Evolutionary conservation across 2,329 filamentous ascomycete species (phyloP).

Genomic region (Penicillium brevicompactum): DNA sequence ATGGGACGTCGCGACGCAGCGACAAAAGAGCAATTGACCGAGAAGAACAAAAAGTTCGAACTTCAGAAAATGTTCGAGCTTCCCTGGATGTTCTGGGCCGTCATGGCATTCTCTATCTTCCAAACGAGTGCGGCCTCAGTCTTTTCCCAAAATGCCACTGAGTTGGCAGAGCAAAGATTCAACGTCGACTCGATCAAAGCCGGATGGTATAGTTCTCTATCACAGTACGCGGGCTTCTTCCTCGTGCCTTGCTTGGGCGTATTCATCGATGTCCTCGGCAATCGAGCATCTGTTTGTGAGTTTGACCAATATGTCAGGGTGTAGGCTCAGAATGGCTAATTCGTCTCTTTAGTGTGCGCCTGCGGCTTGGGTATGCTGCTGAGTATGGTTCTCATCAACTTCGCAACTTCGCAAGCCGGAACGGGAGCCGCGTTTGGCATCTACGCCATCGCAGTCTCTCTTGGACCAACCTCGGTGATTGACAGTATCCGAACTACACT

Average conservation of each 20-base stretch:
- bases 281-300: conserved; percentile 51
- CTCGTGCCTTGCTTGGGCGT: conserved; percentile 59
- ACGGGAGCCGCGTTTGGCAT: conserved; percentile 63
- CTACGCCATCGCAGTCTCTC: conserved; percentile 57
- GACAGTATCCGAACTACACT: conserved; percentile 63
- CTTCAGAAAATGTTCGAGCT: conserved; percentile 57
- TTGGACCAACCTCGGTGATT: conserved; percentile 62
- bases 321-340: conserved; percentile 8
- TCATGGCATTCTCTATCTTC: conserved; percentile 60
- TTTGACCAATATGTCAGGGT: neutral
- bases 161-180: conserved; percentile 63
- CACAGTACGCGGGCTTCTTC: conserved; percentile 61
- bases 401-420: conserved; percentile 51
- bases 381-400: conserved; percentile 59
- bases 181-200: conserved; percentile 56
- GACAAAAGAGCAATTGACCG: conserved; percentile 61
- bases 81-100: conserved; percentile 62
- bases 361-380: conserved; percentile 56
- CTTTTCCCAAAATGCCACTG: conserved; percentile 62
- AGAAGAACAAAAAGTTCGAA: conserved; percentile 62
- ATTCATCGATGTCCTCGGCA: conserved; percentile 59
- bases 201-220: conserved; percentile 62
- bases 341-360: conserved; percentile 36
- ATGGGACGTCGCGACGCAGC: conserved; percentile 54
- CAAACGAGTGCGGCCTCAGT: conserved; percentile 59